Evolutionary conservation across 2,329 filamentous ascomycete genomes (phyloP).

Genomic region (Daldinia sp.): DNA sequence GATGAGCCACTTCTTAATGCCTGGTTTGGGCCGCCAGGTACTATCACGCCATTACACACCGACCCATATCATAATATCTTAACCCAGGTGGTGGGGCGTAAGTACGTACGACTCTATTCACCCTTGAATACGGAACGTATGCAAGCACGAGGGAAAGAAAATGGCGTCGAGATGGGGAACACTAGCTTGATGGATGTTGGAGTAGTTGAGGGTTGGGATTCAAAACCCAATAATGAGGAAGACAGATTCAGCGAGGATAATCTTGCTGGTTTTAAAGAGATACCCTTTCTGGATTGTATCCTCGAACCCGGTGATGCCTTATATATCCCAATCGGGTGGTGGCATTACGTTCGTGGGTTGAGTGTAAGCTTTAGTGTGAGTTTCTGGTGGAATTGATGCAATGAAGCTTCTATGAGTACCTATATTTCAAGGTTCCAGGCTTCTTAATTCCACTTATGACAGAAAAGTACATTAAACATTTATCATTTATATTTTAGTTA

Average conservation of each 20-base stretch:
- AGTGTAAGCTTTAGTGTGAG: constrained; percentile 93
- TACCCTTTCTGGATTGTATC: constrained; percentile 80
- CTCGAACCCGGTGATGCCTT: constrained; percentile 84
- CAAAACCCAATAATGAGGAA: constrained; percentile 42
- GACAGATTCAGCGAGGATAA: constrained; percentile 54
- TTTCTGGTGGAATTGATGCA: constrained; percentile 86
- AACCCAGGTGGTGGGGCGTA: constrained; percentile 87
- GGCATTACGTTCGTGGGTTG: constrained; percentile 93
- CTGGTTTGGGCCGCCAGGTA: constrained; percentile 90
- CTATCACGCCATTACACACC: constrained; percentile 92
- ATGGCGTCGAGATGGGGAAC: constrained; percentile 91
- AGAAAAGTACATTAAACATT: too few relatives aligned
- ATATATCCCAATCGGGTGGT: constrained; percentile 95
- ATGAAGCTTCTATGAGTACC: neutral
- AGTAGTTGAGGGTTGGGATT: constrained; percentile 72
- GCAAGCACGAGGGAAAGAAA: constrained; percentile 71
- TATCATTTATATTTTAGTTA: too few relatives aligned
- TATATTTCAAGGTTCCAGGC: neutral
- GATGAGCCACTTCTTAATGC: constrained; percentile 81
- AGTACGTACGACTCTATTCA: constrained; percentile 91
- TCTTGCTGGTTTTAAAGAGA: constrained; percentile 63
- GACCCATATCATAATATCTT: constrained; percentile 95
- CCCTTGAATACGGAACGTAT: constrained; percentile 71
- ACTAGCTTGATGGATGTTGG: constrained; percentile 85
- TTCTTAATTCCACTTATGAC: too few relatives aligned